Base-by-base conservation (phyloP, 306 rosid species). In the Prunus armeniaca region DNA sequence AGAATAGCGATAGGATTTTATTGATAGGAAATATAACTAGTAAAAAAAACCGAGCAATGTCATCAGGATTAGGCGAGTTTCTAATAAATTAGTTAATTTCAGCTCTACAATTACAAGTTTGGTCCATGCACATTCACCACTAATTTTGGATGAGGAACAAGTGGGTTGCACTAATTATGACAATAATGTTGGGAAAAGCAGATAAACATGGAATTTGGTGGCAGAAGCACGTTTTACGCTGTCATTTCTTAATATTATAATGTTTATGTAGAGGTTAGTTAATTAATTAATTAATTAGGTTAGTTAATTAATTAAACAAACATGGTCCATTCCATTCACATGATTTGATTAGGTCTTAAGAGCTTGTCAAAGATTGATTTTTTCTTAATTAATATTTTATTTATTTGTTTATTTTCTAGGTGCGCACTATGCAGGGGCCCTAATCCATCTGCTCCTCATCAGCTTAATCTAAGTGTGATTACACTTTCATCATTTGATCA, bases 161-260 rank as follows among this genome's bases (percentile, higher is more conserved):
- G 58, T 49, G 49, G 71, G 34, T 38, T 38, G 78, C 64, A 77
- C 85, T 55, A 73, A 78, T 75, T 72, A 49, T 69, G 73, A 83
- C 62, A 76, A 27, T 51, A 24, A 61, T 78, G 78, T 60, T 63
- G 65, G 85, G 69, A 18, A 52, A 80, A 73, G 79, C 24, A 65
- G 82, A 64, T 86, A 79, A 84, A 84, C 82, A 85, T 62, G 87
- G 86, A 87, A 89, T 88, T 91, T 86, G 91, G 89, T 88, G 84
- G 83, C 85, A 82, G 84, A 83, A 87, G 84, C 89, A 75, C 83
- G 80, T 81, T 80, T 85, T 56, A 58, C 38, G 73, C 72, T 51
- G 89, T 82, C 84, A 81, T 79, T 27, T 74, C 20, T 61, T 28
- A 76, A 73, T 80, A 72, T 62, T 75, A 81, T 86, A 81, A 79